Base-by-base conservation (phyloP, 139 green algal genomes). In the Chlamydomonas schloesseri region DNA sequence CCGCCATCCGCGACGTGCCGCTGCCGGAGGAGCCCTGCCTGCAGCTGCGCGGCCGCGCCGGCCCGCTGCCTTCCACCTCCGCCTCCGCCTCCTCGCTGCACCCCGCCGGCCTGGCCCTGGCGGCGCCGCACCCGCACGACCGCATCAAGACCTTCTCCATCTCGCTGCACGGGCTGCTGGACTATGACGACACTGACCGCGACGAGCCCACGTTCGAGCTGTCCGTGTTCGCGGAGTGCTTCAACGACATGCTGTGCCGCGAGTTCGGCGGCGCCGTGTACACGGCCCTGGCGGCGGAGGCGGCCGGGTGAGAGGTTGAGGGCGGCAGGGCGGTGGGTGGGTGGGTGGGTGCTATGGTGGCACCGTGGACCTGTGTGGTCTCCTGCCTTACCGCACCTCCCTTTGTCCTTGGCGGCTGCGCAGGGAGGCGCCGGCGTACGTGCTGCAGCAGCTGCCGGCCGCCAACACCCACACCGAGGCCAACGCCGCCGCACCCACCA, bases 181-280 rank as follows among this genome's bases (percentile, higher is more conserved):
- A 97, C 78, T 97, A 97, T 81, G 94, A 96, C 72, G 91, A 95
- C 46, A 84, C 82, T 15, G 88, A 93, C 69, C 88, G 93, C 36
- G 88, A 93, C 34, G 94, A 97, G 87, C 76, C 69, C 69, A 95
- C 92, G 28, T 89, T 97, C 69, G 95, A 97, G 91, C 88, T 97
- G 77, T 92, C 76, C 10, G 71, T 97, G 60, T 91, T 96, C 76
- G 95, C 95, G 0, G 95, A 97, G 90, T 84, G 71, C 33, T 91
- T 97, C 42, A 88, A 96, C 34, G 93, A 97, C 62, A 90, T 94
- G 86, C 82, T 97, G 47, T 81, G 81, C 83, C 79, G 91, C 9
- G 90, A 94, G 64, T 94, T 93, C 65, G 93, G 93, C 21, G 55
- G 67, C 42, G 47, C 42, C n/a, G 65, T 93, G 9, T 74, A 82